Evolutionary conservation across 148 eudicot species (phyloP).

Genomic region (Rhododendron vialii): DNA sequence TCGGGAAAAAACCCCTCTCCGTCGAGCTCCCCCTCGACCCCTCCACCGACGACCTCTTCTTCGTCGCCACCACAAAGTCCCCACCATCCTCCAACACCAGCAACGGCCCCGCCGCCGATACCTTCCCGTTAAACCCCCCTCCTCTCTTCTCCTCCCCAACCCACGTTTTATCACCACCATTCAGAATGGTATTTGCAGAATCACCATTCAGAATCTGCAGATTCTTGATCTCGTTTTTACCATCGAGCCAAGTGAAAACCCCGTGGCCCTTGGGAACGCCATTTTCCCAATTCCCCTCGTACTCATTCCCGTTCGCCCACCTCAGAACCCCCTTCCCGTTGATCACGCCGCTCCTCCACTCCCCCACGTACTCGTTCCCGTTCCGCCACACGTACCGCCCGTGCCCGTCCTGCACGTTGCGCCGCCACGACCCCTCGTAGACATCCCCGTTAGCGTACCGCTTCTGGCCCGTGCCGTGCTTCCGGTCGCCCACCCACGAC

Average conservation of each 20-base stretch:
- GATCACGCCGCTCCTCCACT: conserved; percentile 67
- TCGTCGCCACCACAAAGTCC: conserved; percentile 14
- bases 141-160: not conserved
- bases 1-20: conserved; percentile 31
- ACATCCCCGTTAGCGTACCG: conserved; percentile 73
- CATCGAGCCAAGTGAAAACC: conserved; percentile 46
- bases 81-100: conserved; percentile 23
- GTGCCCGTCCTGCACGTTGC: conserved; percentile 64
- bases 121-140: conserved; percentile 3
- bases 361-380: conserved; percentile 68
- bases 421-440: conserved; percentile 62
- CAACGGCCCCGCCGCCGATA: conserved; percentile 6
- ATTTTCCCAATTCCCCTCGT: conserved; percentile 71
- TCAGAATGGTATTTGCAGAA: not conserved
- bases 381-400: conserved; percentile 79
- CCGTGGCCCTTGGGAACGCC: conserved; percentile 59
- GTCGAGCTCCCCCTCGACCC: conserved; percentile 25
- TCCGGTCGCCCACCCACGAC: conserved; percentile 52
- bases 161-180: not conserved
- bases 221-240: conserved; percentile 20
- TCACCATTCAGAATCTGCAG: conserved; percentile 27
- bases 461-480: conserved; percentile 64
- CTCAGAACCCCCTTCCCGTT: conserved; percentile 59
- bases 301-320: conserved; percentile 60
- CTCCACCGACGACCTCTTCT: conserved; percentile 46